Conservation (phyloP, 768 basidiomycete species). For the Serendipita sp. region DNA sequence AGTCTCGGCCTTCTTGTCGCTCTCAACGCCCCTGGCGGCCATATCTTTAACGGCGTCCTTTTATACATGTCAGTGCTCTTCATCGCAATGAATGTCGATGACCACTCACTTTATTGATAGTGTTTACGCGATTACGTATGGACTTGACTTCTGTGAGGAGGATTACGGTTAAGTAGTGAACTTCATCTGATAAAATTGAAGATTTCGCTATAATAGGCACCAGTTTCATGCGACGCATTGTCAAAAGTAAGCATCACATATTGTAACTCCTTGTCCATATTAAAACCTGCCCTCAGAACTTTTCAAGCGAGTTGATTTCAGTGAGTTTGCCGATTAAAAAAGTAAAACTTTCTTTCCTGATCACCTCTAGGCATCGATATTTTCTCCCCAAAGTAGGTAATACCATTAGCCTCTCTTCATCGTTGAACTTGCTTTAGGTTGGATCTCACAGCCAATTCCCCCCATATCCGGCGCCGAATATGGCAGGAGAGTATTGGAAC, state of each 20-base stretch:
- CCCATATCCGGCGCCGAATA: conserved; percentile 52
- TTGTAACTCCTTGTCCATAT: no score
- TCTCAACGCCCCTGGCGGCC: conserved; percentile 33
- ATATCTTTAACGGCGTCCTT: conserved; percentile 43
- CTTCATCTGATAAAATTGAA: conserved; percentile 16
- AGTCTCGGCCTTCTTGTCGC: conserved; percentile 47
- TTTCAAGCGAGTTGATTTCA: conserved; percentile 55
- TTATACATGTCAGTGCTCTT: conserved; percentile 40
- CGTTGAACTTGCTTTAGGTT: conserved; percentile 24
- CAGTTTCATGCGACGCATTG: conserved; percentile 31
- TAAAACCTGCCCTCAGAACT: conserved; percentile 25
- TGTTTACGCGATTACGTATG: conserved; percentile 44
- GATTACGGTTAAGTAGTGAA: neutral
- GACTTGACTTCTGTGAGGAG: conserved; percentile 43
- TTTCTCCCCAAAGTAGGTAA: conserved; percentile 49
- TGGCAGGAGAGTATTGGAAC: conserved; percentile 67
- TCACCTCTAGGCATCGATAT: conserved; percentile 47
- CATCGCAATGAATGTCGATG: neutral
- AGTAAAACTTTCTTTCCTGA: no score
- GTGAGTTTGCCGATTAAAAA: conserved; percentile 24
- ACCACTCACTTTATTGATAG: conserved; percentile 16
- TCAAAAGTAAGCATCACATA: conserved; percentile 37
- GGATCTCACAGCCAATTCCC: conserved; percentile 37
- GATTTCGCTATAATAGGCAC: conserved; percentile 51
- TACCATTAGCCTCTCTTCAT: no score